Base-by-base conservation (phyloP, 108 stramenopile species). In the Tribonema minus region DNA sequence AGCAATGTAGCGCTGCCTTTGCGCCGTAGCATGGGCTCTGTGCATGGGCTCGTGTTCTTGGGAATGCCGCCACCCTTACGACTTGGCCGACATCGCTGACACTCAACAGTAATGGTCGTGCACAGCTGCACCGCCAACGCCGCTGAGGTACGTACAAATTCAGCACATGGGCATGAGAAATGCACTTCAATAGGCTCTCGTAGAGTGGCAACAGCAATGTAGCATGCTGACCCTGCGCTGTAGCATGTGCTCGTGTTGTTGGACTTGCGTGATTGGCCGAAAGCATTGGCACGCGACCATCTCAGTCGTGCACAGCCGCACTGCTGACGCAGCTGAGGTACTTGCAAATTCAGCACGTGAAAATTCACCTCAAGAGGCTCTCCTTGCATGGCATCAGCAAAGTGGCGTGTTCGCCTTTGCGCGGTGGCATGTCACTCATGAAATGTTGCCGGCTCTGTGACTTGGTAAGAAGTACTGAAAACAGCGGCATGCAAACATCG, bases 71-170 rank as follows among this genome's bases (percentile, higher is more conserved):
- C 60, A 26, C 59, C 29, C 4, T 61, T 61, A 27, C 29, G 29
- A n/a, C n/a, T n/a, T n/a, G n/a, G n/a, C n/a, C n/a, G n/a, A n/a
- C n/a, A n/a, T n/a, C 81, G 71, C 65, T 63, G 90, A 9, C 88
- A 96, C 81, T 94, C 97, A 3, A 95, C 94, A 0, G 94, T 99
- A 0, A 98, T 96, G 6, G 90, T 96, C 64, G 92, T 90, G 15
- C 98, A 99, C 88, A 93, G 92, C n/a, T 72, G 87, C 26, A 98
- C 94, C 5, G 63, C 76, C 25, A 79, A 96, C 85, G 83, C 69
- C 31, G 80, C 82, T 12, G 72, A 70, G 9, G 81, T 71, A 30
- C 54, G 71, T 33, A 79, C 58, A 2, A 27, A 62, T 1, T 2
- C 23, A 23, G 41, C 20, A 2, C 5, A 9, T 23, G 12, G 41